A percentile compares a stretch with the other conserved stretches of the same genome.
Conservation (phyloP, 1,284 basidiomycete genomes). For the Bjerkandera adusta region DNA sequence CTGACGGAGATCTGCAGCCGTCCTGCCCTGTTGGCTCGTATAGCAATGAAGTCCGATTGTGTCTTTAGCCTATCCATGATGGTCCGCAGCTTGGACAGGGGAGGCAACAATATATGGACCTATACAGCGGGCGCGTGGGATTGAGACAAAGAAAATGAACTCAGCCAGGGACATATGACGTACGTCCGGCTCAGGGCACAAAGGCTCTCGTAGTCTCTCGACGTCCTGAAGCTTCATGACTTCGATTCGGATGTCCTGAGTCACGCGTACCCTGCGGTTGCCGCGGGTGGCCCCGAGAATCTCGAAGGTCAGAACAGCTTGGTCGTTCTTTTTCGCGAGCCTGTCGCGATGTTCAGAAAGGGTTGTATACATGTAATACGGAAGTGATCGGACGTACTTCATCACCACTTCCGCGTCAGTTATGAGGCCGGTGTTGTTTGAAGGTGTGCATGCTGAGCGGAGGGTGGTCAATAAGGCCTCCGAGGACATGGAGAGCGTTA, state of each 20-base stretch:
- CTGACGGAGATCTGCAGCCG: constrained; percentile 66
- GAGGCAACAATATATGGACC: constrained; percentile 83
- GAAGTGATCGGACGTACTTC: constrained; percentile 37
- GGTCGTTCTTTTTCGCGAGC: constrained; percentile 78
- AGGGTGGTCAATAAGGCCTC: constrained; percentile 79
- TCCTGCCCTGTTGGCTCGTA: constrained; percentile 68
- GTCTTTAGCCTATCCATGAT: constrained; percentile 74
- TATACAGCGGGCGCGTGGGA: constrained; percentile 32
- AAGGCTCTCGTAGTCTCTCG: constrained; percentile 72
- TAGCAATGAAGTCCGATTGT: constrained; percentile 71
- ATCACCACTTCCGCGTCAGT: constrained; percentile 62
- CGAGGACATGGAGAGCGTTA: constrained; percentile 68
- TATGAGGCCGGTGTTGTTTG: constrained; percentile 15
- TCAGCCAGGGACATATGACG: too few species aligned
- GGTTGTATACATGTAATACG: too few species aligned
- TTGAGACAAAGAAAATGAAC: too few species aligned
- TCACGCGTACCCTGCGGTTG: constrained; percentile 55
- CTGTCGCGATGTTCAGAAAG: constrained; percentile 9
- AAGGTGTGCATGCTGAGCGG: constrained; percentile 46
- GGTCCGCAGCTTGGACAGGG: constrained; percentile 73
- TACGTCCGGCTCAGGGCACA: constrained; percentile 89
- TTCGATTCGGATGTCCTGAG: constrained; percentile 75
- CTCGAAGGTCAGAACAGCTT: constrained; percentile 74
- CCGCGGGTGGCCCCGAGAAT: constrained; percentile 56
- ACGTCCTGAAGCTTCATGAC: constrained; percentile 76